Evolutionary conservation across 805 yeast species (phyloP), one percentile per base, ranked within the genome.

Genomic region (Wickerhamomyces strasburgensis): DNA sequence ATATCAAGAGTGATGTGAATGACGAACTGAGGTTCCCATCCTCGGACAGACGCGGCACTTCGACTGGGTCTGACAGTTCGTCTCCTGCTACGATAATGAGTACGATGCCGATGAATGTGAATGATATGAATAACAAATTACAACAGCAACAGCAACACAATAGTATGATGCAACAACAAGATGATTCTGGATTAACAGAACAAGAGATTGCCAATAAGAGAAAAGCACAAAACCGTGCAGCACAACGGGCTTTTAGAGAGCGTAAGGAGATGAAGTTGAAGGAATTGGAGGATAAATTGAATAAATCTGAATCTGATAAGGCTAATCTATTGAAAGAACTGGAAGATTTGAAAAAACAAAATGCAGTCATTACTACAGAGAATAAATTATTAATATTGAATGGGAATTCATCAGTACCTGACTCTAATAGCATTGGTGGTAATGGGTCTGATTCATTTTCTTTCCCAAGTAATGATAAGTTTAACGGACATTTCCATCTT

Each of bases 191-290:
- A 6, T 29, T 42, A 7, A 27, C 46, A 1, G 51, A 66, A 35
- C 61, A 62, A 28, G 73, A 77, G 42, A 49, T 74, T 5, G 69
- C 68, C 14, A 63, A 70, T 44, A 78, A 75, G 56, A 71, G 84
- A 35, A 83, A 78, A 53, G 87, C 86, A 3, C 93, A 82, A 56
- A 84, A 85, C 54, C 67, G 95, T 51, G 89, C 89, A 9, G 95
- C 95, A 1, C 95, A 86, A 61, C 67, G 88, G 47, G 95, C 95
- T 3, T 86, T 84, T 59, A 66, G 95, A 43, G 89, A 84, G 58
- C 74, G 94, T 34, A 84, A 82, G 57, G 93, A 84, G 56, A 74
- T 75, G 34, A 78, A 73, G 48, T 60, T 83, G 43, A 80, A 79
- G 54, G 88, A 81, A 48, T 65, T 86, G 29, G 80, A 82, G 46